Evolutionary conservation across 495 filamentous ascomycete species (phyloP), one percentile per base, ranked within the genome.

Genomic region (Penicillium ucsense): DNA sequence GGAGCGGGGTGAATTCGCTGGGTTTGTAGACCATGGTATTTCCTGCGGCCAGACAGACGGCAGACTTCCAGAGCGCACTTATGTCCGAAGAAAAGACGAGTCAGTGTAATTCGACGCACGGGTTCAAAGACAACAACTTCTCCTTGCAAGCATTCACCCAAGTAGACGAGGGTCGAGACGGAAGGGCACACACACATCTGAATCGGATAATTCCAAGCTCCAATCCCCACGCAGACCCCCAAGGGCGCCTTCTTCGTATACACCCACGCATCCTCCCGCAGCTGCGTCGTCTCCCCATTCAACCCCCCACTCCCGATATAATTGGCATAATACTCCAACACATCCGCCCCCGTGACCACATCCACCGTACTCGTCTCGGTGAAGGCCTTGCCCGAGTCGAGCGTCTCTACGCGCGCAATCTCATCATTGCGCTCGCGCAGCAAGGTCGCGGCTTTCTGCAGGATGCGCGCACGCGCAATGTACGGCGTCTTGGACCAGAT

Each of bases 1-100:
- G 85, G 11, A 90, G 67, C 3, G 86, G 83, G 28, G 86, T 89
- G 61, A 80, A 80, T 71, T 92, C 87, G 56, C 82, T 86, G 30
- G 87, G 82, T 53, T 92, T 92, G 67, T 89, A 89, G 43, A 92
- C 76, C 84, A 92, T 88, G 51, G 82, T 85, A 57, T 92, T 92
- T 29, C 87, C 87, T 3, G 87, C 87, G 7, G 85, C 84, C 10
- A 92, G 74, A 48, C 85, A 89, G 4, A 86, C 84, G 9, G 84
- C 86, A 4, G 83, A 85, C 62, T 92, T 92, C 86, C 86, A 90
- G 1, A 90, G 74, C 9, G 86, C 86, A 61, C 75, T 79, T 44
- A 20, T 20, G 20, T 20, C 20, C 1, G 20, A 5, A 53, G 9
- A 20, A 5, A 6, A 29, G 4, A 2, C 6, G 3, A 29, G 11